These are phyloP conservation scores for Chaetothyriales sp. DNA, from an alignment of 2,329 filamentous ascomycete genomes.

Conservation along the genomic window DNA sequence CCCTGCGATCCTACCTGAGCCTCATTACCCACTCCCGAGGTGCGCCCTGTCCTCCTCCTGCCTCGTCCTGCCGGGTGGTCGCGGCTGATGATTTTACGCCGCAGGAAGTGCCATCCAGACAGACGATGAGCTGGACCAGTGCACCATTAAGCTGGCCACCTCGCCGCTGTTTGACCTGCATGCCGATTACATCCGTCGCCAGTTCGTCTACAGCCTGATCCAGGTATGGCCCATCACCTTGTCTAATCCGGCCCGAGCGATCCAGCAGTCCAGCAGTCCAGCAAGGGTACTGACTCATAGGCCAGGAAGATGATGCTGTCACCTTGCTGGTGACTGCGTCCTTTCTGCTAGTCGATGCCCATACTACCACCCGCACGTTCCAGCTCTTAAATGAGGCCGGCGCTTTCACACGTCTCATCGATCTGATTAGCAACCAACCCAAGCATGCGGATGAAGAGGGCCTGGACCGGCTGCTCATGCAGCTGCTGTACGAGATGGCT, in stretches of 20 bases:
- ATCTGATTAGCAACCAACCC: slow-evolving; percentile 52
- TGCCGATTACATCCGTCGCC: slow-evolving; percentile 73
- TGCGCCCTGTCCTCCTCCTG: slow-evolving; percentile 19
- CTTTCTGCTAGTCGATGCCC: slow-evolving; percentile 76
- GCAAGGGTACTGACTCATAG: slow-evolving; percentile 1
- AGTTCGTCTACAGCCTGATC: slow-evolving; percentile 81
- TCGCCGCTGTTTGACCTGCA: slow-evolving; percentile 61
- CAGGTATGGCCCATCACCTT: slow-evolving; percentile 31
- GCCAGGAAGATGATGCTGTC: slow-evolving; percentile 66
- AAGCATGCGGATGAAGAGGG: slow-evolving; percentile 48
- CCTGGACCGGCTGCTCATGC: slow-evolving; percentile 66
- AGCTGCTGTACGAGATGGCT: slow-evolving; percentile 92
- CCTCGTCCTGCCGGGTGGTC: not conserved
- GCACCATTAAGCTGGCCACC: slow-evolving; percentile 62
- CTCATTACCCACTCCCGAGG: slow-evolving; percentile 60
- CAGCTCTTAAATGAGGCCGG: slow-evolving; percentile 76
- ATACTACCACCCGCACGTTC: slow-evolving; percentile 60
- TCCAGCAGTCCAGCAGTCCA: not conserved
- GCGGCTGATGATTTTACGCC: slow-evolving; percentile 3
- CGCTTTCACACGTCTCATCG: slow-evolving; percentile 67
- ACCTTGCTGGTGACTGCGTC: slow-evolving; percentile 71
- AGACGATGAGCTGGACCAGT: slow-evolving; percentile 66
- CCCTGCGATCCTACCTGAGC: slow-evolving; percentile 67
- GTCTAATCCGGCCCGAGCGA: not conserved
- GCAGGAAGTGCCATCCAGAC: slow-evolving; percentile 35